Conservation (phyloP, 2,329 filamentous ascomycete species). For the Thermothelomyces thermophilus region DNA sequence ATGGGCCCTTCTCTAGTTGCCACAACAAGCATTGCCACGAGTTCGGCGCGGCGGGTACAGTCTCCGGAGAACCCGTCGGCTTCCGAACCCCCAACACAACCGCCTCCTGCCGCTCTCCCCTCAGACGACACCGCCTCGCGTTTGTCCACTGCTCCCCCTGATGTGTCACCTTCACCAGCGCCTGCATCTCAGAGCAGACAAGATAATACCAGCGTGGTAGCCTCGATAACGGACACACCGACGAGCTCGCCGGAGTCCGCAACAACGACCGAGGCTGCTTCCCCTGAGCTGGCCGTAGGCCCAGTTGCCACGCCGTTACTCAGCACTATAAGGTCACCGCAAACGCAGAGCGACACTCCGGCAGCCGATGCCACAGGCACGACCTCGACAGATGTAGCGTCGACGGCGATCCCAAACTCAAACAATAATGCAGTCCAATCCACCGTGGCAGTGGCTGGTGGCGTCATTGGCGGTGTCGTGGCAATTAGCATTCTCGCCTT, state of each 20-base stretch:
- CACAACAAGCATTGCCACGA: conserved; percentile 14
- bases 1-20: conserved; percentile 29
- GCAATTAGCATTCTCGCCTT: conserved; percentile 41
- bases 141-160: conserved; percentile 19
- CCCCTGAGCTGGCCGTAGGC: conserved; percentile 12
- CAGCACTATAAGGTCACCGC: conserved; percentile 19
- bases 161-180: conserved; percentile 16
- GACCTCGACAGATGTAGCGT: conserved; percentile 17
- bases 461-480: conserved; percentile 44
- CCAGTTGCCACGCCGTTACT: conserved; percentile 17
- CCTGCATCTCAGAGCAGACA: conserved; percentile 29
- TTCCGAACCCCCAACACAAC: conserved; percentile 3
- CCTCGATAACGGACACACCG: conserved; percentile 18
- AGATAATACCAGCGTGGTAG: conserved; percentile 33
- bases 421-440: conserved; percentile 28
- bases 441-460: conserved; percentile 43
- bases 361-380: conserved; percentile 15
- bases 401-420: conserved; percentile 17
- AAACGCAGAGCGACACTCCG: conserved; percentile 13
- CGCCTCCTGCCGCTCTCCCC: conserved; percentile 16
- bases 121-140: conserved; percentile 18
- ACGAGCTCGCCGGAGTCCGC: conserved; percentile 13
- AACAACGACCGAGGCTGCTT: conserved; percentile 6
- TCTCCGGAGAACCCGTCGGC: conserved; percentile 14
- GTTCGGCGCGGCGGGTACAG: conserved; percentile 19